A percentile compares a stretch with the other conserved stretches of the same genome.
Evolutionary conservation across 2,329 filamentous ascomycete species (phyloP).

Genomic region (Exophiala mesophila): DNA sequence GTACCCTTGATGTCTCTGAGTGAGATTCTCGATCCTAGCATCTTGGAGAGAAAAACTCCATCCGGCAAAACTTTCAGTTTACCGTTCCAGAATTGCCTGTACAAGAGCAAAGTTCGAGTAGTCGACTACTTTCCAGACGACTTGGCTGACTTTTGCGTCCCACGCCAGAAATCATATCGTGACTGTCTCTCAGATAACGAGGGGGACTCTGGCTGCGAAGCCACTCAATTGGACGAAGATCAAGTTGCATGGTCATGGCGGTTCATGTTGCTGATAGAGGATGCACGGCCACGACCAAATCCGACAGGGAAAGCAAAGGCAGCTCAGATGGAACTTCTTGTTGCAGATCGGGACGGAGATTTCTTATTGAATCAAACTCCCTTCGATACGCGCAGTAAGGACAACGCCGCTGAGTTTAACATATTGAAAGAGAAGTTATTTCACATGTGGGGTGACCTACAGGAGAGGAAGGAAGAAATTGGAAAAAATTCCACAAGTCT

Average conservation of each 20-base stretch:
- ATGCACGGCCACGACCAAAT: conserved; percentile 45
- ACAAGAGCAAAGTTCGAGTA: conserved; percentile 64
- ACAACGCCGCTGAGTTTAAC: conserved; percentile 44
- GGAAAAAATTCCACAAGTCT: neutral
- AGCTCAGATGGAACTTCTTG: conserved; percentile 59
- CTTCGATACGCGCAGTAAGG: conserved; percentile 49
- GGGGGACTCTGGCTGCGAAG: conserved; percentile 25
- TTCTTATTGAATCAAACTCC: conserved; percentile 54
- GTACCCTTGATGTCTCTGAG: conserved; percentile 37
- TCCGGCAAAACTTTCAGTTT: conserved; percentile 45
- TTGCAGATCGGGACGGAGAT: conserved; percentile 57
- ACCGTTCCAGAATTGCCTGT: conserved; percentile 71
- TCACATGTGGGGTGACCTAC: conserved; percentile 78
- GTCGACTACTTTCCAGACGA: conserved; percentile 71
- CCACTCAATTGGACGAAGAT: conserved; percentile 12
- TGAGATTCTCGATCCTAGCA: conserved; percentile 47
- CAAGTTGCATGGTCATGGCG: conserved; percentile 70
- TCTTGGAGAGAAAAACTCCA: conserved; percentile 44
- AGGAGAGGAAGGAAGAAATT: conserved; percentile 57
- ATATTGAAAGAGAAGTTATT: conserved; percentile 66
- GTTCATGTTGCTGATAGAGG: conserved; percentile 74
- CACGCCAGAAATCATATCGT: conserved; percentile 45
- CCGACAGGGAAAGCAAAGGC: conserved; percentile 37
- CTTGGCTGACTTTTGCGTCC: conserved; percentile 65
- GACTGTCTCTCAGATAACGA: conserved; percentile 44